Conservation (phyloP, 2,329 filamentous ascomycete genomes). For the Microascus cirrosus region DNA sequence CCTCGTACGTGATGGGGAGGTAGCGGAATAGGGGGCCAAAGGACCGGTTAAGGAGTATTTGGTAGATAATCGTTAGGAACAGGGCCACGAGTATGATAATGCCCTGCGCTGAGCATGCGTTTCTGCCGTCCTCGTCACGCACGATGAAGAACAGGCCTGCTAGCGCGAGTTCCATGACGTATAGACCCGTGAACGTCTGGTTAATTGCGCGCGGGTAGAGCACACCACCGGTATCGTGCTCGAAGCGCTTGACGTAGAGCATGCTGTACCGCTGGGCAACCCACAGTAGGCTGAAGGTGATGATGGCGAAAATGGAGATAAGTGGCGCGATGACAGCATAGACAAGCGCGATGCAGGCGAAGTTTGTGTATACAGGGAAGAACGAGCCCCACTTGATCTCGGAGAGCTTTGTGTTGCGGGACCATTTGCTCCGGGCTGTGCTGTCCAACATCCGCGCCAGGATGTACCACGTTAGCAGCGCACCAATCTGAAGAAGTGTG, state of each 20-base stretch:
- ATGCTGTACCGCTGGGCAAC: slow-evolving; percentile 94
- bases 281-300: slow-evolving; percentile 89
- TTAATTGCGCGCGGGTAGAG: slow-evolving; percentile 89
- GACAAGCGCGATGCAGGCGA: slow-evolving; percentile 83
- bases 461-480: slow-evolving; percentile 71
- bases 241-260: slow-evolving; percentile 85
- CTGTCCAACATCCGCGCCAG: slow-evolving; percentile 72
- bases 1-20: slow-evolving; percentile 88
- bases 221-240: slow-evolving; percentile 82
- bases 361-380: slow-evolving; percentile 94
- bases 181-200: slow-evolving; percentile 88
- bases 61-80: slow-evolving; percentile 63
- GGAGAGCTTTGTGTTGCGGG: slow-evolving; percentile 65
- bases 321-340: slow-evolving; percentile 84
- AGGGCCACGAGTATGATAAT: slow-evolving; percentile 73
- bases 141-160: slow-evolving; percentile 84
- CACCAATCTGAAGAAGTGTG: slow-evolving; percentile 73
- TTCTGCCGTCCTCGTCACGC: slow-evolving; percentile 37
- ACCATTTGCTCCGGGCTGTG: slow-evolving; percentile 75
- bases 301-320: slow-evolving; percentile 84
- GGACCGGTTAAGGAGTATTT: slow-evolving; percentile 67
- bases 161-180: slow-evolving; percentile 86
- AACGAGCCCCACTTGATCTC: slow-evolving; percentile 83
- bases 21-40: slow-evolving; percentile 83
- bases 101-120: slow-evolving; percentile 62